These are phyloP conservation scores for Leishmania arabica DNA, from an alignment of 208 protist genomes.

Conservation along the genomic window DNA sequence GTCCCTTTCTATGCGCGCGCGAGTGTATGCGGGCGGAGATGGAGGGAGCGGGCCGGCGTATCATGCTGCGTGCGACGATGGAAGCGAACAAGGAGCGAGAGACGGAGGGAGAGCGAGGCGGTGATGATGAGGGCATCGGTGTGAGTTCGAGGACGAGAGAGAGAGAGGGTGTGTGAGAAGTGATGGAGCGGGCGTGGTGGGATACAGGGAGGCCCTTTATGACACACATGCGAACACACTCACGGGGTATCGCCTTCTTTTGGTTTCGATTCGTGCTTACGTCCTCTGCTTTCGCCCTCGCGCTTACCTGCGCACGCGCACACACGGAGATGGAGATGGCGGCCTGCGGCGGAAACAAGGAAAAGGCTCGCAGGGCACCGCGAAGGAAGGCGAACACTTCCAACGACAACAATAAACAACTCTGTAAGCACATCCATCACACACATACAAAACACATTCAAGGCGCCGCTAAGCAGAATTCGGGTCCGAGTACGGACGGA, in stretches of 20 bases:
- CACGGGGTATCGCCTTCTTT: neutral
- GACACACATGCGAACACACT: neutral
- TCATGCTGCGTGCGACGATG: neutral
- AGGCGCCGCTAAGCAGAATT: conserved; percentile 10
- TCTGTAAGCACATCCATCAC: neutral
- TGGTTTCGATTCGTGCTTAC: neutral
- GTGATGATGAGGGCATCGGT: neutral
- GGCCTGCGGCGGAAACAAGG: neutral
- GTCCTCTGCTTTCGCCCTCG: neutral
- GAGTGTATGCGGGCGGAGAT: neutral
- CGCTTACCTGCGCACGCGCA: too few relatives aligned
- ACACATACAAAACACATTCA: neutral
- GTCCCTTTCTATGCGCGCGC: neutral
- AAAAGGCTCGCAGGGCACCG: too few relatives aligned
- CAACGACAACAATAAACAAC: neutral
- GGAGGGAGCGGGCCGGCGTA: neutral
- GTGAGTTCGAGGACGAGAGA: neutral
- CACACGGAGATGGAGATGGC: neutral
- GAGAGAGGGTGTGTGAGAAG: neutral
- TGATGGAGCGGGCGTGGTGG: neutral
- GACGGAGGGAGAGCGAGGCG: neutral
- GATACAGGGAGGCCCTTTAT: neutral
- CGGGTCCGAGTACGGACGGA: conserved; percentile 67
- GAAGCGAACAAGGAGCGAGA: neutral
- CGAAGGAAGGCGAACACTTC: neutral